Percentiles rank a stretch among this genome's conserved stretches.
These are phyloP conservation scores for Acanthamoeba sp. DNA, from an alignment of 208 protist genomes.

Conservation along the genomic window DNA sequence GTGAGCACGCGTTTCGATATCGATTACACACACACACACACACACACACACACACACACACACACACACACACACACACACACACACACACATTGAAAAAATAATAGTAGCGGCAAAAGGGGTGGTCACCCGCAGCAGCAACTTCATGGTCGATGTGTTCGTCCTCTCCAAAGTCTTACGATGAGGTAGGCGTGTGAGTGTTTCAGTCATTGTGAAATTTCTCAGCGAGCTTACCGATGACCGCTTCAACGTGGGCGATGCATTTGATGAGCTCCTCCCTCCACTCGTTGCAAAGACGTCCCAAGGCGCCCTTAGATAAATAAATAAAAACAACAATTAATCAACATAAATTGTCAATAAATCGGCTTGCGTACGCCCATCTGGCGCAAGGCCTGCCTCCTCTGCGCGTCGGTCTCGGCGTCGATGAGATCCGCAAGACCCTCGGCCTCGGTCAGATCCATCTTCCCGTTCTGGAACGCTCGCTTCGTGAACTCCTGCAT, in stretches of 20 bases:
- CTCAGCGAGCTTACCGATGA: slow-evolving; percentile 81
- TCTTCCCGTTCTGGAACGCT: slow-evolving; percentile 85
- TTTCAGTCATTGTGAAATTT: background rate
- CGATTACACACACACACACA: no score
- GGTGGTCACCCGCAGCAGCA: background rate
- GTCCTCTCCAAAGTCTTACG: slow-evolving; percentile 92
- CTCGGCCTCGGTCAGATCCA: slow-evolving; percentile 91
- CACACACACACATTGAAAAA: no score
- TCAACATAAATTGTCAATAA: no score
- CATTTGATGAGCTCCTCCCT: slow-evolving; percentile 77
- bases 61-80: no score
- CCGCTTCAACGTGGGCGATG: slow-evolving; percentile 89
- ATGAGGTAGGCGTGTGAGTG: background rate
- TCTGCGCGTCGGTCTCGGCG: slow-evolving; percentile 89
- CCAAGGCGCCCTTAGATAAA: slow-evolving; percentile 79
- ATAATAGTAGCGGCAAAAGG: no score
- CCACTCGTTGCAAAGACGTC: slow-evolving; percentile 70
- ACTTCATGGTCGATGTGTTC: slow-evolving; percentile 84
- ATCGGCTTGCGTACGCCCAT: slow-evolving; percentile 81
- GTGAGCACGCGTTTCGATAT: no score
- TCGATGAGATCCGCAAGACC: slow-evolving; percentile 90
- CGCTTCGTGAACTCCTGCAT: slow-evolving; percentile 46
- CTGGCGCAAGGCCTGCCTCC: slow-evolving; percentile 85
- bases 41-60: no score
- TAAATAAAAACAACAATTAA: background rate